Evolutionary conservation across 495 filamentous ascomycete species (phyloP).

Genomic region (Tuber borchii): DNA sequence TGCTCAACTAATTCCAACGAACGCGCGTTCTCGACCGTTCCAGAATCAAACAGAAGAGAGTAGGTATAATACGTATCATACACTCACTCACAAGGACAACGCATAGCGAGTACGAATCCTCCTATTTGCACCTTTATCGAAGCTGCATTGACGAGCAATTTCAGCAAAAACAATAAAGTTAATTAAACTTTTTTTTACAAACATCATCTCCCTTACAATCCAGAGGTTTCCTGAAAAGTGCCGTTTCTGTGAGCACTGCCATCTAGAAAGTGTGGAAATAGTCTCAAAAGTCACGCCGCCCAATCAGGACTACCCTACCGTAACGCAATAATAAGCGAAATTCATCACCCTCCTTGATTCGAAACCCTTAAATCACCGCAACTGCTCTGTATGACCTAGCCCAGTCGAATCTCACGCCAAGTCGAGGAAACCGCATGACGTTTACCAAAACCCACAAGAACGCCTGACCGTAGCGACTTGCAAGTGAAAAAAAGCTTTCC

Average conservation of each 20-base stretch:
- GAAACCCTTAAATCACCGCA: neutral
- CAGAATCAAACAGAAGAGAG: neutral
- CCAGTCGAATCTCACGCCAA: neutral
- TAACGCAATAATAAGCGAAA: neutral
- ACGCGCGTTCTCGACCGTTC: neutral
- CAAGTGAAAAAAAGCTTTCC: neutral
- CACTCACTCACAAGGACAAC: neutral
- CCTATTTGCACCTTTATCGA: neutral
- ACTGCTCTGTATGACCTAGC: neutral
- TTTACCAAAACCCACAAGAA: neutral
- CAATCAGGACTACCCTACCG: neutral
- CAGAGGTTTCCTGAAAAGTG: neutral
- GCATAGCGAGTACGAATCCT: neutral
- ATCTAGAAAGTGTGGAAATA: neutral
- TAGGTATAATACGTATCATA: neutral
- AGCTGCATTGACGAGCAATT: neutral
- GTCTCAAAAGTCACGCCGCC: neutral
- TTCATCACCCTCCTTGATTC: neutral
- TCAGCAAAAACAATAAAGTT: neutral
- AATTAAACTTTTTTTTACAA: no score
- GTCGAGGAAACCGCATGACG: neutral
- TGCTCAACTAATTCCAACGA: neutral
- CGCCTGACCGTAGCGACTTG: neutral
- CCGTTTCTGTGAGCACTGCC: neutral
- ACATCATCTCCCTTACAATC: no score